Evolutionary conservation across 345 rosid species (phyloP).

Genomic region (Eucalyptus virginea): DNA sequence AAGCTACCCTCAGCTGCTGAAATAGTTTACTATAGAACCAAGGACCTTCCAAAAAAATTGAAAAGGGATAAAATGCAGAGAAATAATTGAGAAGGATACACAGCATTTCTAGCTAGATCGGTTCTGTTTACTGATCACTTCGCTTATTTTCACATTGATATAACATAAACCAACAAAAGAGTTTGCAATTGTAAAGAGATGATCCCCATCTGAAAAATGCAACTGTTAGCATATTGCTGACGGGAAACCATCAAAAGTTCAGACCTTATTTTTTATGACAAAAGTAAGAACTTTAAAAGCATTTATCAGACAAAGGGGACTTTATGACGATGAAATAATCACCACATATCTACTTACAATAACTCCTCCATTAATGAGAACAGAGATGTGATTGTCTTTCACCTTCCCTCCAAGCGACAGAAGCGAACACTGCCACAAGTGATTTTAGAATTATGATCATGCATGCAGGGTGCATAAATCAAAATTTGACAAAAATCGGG

Average conservation of each 20-base stretch:
- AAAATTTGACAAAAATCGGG: neutral
- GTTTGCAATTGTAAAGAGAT: neutral
- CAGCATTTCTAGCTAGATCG: neutral
- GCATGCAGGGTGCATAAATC: neutral
- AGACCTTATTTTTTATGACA: neutral
- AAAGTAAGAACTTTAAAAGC: neutral
- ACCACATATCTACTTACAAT: constrained; percentile 45
- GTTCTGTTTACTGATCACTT: neutral
- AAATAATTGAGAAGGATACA: neutral
- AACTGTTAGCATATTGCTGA: neutral
- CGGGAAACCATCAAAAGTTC: neutral
- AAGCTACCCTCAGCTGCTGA: neutral
- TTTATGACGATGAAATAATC: neutral
- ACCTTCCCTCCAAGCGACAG: constrained; percentile 70
- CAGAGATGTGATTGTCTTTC: constrained; percentile 63
- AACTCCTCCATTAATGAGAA: constrained; percentile 72
- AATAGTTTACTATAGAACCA: neutral
- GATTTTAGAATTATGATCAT: neutral
- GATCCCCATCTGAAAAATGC: neutral
- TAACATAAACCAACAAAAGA: neutral
- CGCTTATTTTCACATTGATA: neutral
- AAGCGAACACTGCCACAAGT: constrained; percentile 41
- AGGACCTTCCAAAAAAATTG: neutral
- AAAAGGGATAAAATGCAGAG: neutral
- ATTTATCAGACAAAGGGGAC: neutral